Evolutionary conservation across 495 filamentous ascomycete species (phyloP).

Genomic region (Penicillium manginii): DNA sequence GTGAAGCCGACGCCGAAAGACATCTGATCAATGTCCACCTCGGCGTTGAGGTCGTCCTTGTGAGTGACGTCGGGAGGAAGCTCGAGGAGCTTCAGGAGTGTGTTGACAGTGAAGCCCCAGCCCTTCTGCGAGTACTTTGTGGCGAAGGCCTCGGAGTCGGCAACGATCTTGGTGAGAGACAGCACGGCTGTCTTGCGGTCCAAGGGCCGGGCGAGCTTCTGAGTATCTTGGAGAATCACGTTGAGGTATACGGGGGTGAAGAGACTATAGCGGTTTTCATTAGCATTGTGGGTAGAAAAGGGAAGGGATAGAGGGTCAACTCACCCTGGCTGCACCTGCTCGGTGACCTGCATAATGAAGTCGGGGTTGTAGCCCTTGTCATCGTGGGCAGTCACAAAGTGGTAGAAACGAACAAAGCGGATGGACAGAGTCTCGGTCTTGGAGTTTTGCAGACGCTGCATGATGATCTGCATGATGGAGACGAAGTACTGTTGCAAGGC

Average conservation of each 20-base stretch:
- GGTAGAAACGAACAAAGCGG: conserved; percentile 88
- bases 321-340: conserved; percentile 75
- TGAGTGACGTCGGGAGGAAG: conserved; percentile 76
- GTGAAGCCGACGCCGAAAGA: conserved; percentile 95
- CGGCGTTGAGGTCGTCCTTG: conserved; percentile 75
- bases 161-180: conserved; percentile 86
- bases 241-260: conserved; percentile 83
- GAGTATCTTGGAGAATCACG: conserved; percentile 85
- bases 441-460: conserved; percentile 75
- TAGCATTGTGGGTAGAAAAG: conserved; percentile 3
- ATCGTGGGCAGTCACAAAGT: conserved; percentile 78
- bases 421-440: conserved; percentile 80
- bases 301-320: conserved; percentile 19
- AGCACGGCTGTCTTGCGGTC: conserved; percentile 95
- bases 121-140: conserved; percentile 68
- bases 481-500: conserved; percentile 76
- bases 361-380: conserved; percentile 84
- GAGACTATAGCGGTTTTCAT: conserved; percentile 53
- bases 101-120: conserved; percentile 85
- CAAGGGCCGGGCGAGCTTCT: conserved; percentile 79
- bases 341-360: conserved; percentile 79
- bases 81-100: conserved; percentile 83
- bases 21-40: conserved; percentile 91
- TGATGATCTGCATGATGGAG: conserved; percentile 77
- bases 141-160: conserved; percentile 79